Conservation (phyloP, 2,329 filamentous ascomycete species). For the Xylaria sp. region DNA sequence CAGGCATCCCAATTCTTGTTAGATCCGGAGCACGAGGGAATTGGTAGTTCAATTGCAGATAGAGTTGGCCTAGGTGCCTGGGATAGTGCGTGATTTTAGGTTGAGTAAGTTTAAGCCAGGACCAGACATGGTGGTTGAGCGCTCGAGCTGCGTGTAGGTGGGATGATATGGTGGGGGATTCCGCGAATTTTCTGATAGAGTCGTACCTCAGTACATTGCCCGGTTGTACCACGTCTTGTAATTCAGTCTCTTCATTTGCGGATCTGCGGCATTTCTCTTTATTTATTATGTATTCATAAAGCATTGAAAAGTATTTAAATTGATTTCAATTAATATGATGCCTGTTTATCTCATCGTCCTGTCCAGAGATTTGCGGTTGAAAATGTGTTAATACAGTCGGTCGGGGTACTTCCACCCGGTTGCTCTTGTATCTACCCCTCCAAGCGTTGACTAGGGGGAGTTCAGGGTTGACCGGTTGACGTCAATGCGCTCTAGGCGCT, state of each 20-base stretch:
- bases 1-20: constrained; percentile 49
- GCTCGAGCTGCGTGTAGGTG: constrained; percentile 36
- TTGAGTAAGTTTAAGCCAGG: constrained; percentile 17
- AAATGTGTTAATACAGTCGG: not conserved
- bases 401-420: constrained; percentile 4
- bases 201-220: constrained; percentile 9
- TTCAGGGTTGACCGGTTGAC: constrained; percentile 21
- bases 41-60: constrained; percentile 6
- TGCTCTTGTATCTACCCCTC: constrained; percentile 23
- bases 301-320: not conserved
- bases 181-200: constrained; percentile 19
- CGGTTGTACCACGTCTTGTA: not conserved
- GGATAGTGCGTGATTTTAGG: constrained; percentile 43
- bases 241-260: not conserved
- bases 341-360: too few relatives aligned
- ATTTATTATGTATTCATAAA: not conserved
- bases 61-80: not conserved
- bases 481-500: constrained; percentile 20
- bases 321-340: too few relatives aligned
- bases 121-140: constrained; percentile 27
- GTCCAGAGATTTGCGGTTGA: not conserved
- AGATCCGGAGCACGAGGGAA: not conserved
- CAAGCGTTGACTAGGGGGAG: not conserved
- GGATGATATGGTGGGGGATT: constrained; percentile 33
- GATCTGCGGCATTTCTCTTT: rapidly evolving